These are phyloP conservation scores for Wallacemonas rigidus DNA, from an alignment of 208 protist species.

Conservation along the genomic window DNA sequence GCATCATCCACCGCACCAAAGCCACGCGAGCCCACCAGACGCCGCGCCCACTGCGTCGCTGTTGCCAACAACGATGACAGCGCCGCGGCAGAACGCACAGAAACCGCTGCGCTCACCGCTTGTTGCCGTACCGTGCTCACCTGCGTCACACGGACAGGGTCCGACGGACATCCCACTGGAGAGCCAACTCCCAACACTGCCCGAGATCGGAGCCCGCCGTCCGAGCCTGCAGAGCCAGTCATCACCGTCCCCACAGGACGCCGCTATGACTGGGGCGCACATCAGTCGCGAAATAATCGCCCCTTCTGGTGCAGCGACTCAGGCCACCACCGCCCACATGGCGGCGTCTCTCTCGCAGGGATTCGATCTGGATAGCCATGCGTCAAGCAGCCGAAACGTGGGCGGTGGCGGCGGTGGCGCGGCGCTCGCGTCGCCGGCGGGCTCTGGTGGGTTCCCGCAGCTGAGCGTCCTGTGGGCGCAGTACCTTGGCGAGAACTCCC, in stretches of 20 bases:
- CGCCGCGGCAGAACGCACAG: too few species aligned
- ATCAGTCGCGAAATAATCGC: not conserved
- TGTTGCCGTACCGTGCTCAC: too few species aligned
- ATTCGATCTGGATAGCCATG: not conserved
- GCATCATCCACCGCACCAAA: not conserved
- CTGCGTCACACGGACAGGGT: not conserved
- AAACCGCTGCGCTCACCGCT: too few species aligned
- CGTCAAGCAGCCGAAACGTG: not conserved
- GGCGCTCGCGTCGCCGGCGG: not conserved
- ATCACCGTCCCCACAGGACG: not conserved
- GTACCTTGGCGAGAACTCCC: constrained; percentile 26
- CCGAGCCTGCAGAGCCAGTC: not conserved
- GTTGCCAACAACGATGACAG: too few species aligned
- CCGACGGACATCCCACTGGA: not conserved
- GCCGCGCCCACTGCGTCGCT: too few species aligned
- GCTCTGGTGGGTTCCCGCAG: constrained; percentile 25
- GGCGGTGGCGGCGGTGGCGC: not conserved
- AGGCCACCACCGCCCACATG: not conserved
- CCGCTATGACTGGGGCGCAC: not conserved
- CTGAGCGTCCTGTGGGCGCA: constrained; percentile 40
- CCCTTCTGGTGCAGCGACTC: not conserved
- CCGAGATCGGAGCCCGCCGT: constrained; percentile 12
- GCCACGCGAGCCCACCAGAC: too few species aligned
- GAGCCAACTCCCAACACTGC: not conserved
- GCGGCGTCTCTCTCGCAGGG: not conserved